phyloP scores from a whole-genome alignment of 2,329 filamentous ascomycete species.

The Escovopsis sp. region DNA sequence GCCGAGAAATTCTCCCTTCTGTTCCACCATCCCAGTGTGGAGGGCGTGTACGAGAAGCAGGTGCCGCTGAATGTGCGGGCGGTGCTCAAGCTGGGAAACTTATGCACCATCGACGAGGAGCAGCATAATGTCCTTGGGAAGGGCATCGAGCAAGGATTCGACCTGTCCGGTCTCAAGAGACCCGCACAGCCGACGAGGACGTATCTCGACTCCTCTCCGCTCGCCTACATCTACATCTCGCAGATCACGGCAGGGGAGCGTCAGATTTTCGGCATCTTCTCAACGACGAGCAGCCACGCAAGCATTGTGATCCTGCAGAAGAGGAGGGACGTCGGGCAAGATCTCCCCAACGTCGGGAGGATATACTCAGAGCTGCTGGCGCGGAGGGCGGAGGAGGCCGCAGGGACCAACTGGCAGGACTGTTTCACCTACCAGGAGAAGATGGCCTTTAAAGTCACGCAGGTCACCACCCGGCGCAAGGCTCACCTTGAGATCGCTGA shows the following conservation, averaged over 20 bases:
- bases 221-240: slow-evolving; percentile 83
- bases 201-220: slow-evolving; percentile 59
- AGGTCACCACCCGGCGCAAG: slow-evolving; percentile 80
- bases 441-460: slow-evolving; percentile 69
- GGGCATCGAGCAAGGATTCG: slow-evolving; percentile 86
- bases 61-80: slow-evolving; percentile 77
- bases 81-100: slow-evolving; percentile 74
- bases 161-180: slow-evolving; percentile 59
- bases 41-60: slow-evolving; percentile 93
- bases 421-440: slow-evolving; percentile 78
- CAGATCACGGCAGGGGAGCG: slow-evolving; percentile 83
- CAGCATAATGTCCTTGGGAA: slow-evolving; percentile 84
- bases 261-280: slow-evolving; percentile 89
- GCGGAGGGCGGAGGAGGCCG: slow-evolving; percentile 48
- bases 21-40: slow-evolving; percentile 85
- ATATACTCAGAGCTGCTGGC: slow-evolving; percentile 68
- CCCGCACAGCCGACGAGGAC: slow-evolving; percentile 43
- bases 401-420: slow-evolving; percentile 58
- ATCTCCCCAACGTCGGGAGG: slow-evolving; percentile 78
- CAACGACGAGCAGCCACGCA: slow-evolving; percentile 62
- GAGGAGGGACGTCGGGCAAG: slow-evolving; percentile 59
- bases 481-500: slow-evolving; percentile 80
- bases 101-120: slow-evolving; percentile 83
- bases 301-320: slow-evolving; percentile 81
- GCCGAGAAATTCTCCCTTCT: slow-evolving; percentile 66